phyloP scores from a whole-genome alignment of 1,284 basidiomycete genomes.

The Ganoderma boninense region DNA sequence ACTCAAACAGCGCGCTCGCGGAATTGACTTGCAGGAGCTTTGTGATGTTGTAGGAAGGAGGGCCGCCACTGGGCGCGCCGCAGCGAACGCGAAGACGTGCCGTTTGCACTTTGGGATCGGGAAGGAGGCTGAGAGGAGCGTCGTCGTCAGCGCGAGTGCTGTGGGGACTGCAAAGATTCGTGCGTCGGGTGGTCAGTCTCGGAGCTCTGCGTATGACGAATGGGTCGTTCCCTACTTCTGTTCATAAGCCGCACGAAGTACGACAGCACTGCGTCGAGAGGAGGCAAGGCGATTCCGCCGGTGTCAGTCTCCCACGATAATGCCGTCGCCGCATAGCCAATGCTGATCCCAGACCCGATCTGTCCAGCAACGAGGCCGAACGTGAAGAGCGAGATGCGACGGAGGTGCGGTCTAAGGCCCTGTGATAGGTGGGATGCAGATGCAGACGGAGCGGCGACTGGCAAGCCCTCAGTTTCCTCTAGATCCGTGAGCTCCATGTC shows the following conservation, averaged over 20 bases:
- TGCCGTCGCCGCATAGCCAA: neutral
- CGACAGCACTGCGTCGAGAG: neutral
- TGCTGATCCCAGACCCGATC: neutral
- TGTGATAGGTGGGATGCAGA: neutral
- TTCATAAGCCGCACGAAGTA: neutral
- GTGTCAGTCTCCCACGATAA: neutral
- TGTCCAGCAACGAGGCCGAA: neutral
- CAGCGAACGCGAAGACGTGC: neutral
- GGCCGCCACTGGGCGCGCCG: neutral
- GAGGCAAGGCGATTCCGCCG: neutral
- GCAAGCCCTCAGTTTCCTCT: neutral
- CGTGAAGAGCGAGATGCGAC: neutral
- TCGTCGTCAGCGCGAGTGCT: slow-evolving; percentile 1
- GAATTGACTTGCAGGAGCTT: neutral
- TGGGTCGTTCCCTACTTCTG: neutral
- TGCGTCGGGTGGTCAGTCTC: neutral
- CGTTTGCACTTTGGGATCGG: neutral
- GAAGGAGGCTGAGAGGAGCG: neutral
- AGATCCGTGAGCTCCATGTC: neutral
- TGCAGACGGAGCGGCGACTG: neutral
- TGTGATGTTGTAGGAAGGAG: neutral
- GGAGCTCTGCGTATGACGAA: neutral
- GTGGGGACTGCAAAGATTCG: neutral
- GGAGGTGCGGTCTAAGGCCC: neutral
- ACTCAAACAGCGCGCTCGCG: neutral